phyloP scores from a whole-genome alignment of 495 filamentous ascomycete genomes.

The Tuber magnatum region DNA sequence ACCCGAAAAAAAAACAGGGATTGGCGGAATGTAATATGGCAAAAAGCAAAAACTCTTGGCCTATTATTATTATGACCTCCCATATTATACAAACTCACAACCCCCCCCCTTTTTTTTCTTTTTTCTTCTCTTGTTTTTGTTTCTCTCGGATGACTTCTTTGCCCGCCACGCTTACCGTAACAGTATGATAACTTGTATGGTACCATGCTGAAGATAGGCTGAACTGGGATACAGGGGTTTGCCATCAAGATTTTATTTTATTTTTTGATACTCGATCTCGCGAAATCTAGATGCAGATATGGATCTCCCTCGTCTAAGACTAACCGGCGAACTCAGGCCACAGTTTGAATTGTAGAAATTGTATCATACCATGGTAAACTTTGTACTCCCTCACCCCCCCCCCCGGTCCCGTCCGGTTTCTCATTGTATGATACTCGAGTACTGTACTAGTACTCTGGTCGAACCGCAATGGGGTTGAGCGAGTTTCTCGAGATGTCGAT shows the following conservation, averaged over 20 bases:
- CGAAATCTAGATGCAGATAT: neutral
- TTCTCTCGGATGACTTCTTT: neutral
- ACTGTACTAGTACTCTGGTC: no score
- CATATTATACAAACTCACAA: neutral
- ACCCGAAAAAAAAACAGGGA: neutral
- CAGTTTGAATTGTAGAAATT: no score
- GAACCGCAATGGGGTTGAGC: neutral
- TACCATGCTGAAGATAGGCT: neutral
- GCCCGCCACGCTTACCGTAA: no score
- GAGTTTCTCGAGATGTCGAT: neutral
- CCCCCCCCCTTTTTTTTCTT: neutral
- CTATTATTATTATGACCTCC: no score
- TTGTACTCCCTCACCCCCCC: neutral
- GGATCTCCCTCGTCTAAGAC: neutral
- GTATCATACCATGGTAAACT: neutral
- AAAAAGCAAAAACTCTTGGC: no score
- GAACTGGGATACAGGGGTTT: neutral
- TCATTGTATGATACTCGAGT: neutral
- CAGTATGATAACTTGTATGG: no score
- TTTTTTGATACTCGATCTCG: neutral
- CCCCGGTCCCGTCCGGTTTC: neutral
- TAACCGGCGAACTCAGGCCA: neutral
- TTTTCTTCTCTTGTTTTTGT: no score
- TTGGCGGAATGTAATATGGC: neutral
- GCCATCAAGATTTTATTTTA: neutral